Conservation (phyloP, 225 moss, liverwort and hornwort species). For the Thuidium tamariscinum region DNA sequence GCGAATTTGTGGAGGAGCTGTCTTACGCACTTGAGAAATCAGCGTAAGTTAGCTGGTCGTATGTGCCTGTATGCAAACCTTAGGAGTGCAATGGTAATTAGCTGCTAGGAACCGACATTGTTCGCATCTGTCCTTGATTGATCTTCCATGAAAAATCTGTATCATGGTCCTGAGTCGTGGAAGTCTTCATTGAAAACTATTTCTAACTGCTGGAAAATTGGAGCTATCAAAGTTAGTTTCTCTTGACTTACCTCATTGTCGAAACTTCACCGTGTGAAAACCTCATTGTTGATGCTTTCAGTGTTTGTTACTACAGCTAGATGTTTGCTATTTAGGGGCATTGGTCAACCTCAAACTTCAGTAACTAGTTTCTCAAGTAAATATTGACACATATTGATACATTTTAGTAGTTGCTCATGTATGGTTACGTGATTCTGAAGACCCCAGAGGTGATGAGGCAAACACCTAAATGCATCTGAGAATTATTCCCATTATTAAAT, state of each 20-base stretch:
- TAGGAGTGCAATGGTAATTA: neutral
- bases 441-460: neutral
- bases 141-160: neutral
- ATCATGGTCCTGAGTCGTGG: neutral
- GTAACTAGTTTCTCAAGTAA: neutral
- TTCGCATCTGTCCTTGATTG: neutral
- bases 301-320: neutral
- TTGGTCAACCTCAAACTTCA: neutral
- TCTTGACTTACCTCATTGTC: neutral
- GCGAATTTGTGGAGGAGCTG: conserved; percentile 68
- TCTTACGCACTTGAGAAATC: conserved; percentile 31
- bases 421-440: neutral
- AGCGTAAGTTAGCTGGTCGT: neutral
- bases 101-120: neutral
- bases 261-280: neutral
- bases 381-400: too few relatives aligned
- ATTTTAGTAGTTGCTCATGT: neutral
- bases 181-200: neutral
- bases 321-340: neutral
- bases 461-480: too few relatives aligned
- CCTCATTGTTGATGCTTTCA: neutral
- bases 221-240: neutral
- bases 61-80: neutral
- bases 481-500: neutral
- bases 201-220: neutral